Evolutionary conservation across 257 asterid genomes (phyloP).

Genomic region (Nicotiana tabacum): DNA sequence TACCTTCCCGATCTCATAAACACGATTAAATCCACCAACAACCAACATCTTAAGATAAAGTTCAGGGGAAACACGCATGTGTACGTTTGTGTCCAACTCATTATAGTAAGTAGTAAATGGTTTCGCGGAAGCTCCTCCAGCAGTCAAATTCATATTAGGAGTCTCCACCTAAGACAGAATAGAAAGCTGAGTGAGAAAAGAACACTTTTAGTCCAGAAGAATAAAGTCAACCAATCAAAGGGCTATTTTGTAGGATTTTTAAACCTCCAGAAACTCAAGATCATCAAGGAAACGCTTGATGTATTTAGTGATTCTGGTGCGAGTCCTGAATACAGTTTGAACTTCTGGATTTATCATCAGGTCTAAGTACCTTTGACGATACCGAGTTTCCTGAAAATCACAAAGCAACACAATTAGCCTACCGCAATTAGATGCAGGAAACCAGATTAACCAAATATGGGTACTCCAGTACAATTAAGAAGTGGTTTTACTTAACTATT

Average conservation of each 20-base stretch:
- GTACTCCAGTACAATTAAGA: background rate
- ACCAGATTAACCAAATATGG: background rate
- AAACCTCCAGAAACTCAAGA: constrained; percentile 2
- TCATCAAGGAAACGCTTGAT: background rate
- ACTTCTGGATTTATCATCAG: constrained; percentile 6
- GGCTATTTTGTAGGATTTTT: background rate
- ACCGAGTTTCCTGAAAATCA: constrained; percentile 2
- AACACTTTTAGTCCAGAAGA: background rate
- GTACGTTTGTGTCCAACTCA: background rate
- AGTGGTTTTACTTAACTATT: background rate
- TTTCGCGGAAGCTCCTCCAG: constrained; percentile 9
- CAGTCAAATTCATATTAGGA: background rate
- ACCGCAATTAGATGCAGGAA: background rate
- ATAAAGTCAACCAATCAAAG: background rate
- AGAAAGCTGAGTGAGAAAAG: background rate
- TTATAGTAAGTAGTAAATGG: constrained; percentile 5
- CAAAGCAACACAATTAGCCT: background rate
- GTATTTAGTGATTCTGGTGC: background rate
- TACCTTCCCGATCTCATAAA: constrained; percentile 2
- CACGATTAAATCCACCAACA: constrained; percentile 9
- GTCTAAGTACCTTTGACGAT: constrained; percentile 10
- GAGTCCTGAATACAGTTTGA: background rate
- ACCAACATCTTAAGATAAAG: constrained; percentile 8
- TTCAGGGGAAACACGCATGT: constrained; percentile 11
- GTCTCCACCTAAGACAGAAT: constrained; percentile 2